Evolutionary conservation across 2,329 filamentous ascomycete species (phyloP).

Genomic region (Xylaria sp.): DNA sequence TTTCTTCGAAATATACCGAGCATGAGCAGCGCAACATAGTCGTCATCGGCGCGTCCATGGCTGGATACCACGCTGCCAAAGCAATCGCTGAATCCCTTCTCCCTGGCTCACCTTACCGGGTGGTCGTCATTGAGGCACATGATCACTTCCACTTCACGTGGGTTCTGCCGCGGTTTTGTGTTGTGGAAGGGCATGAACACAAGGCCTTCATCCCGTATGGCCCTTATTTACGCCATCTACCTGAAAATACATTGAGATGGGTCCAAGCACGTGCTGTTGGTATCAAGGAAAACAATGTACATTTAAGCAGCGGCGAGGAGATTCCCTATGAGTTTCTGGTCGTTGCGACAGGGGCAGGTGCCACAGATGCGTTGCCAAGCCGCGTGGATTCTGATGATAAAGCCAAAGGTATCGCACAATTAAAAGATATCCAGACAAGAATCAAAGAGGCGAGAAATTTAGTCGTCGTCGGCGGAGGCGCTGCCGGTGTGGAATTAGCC

Average conservation of each 20-base stretch:
- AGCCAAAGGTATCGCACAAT: slow-evolving; percentile 53
- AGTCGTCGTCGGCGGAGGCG: slow-evolving; percentile 67
- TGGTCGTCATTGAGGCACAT: slow-evolving; percentile 68
- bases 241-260: slow-evolving; percentile 45
- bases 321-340: slow-evolving; percentile 65
- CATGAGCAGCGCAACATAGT: slow-evolving; percentile 58
- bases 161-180: slow-evolving; percentile 67
- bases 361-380: slow-evolving; percentile 57
- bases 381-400: slow-evolving; percentile 58
- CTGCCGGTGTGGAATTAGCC: slow-evolving; percentile 70
- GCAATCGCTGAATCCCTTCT: slow-evolving; percentile 61
- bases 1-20: neutral
- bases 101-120: slow-evolving; percentile 57
- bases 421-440: slow-evolving; percentile 58
- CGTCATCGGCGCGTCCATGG: slow-evolving; percentile 68
- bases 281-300: slow-evolving; percentile 53
- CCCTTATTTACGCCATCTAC: slow-evolving; percentile 49
- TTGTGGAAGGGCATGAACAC: slow-evolving; percentile 64
- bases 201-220: slow-evolving; percentile 71
- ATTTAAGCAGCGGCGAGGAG: slow-evolving; percentile 54
- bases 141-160: slow-evolving; percentile 71
- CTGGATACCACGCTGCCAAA: slow-evolving; percentile 61
- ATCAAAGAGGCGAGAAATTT: slow-evolving; percentile 57
- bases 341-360: slow-evolving; percentile 65
- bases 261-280: slow-evolving; percentile 55